Evolutionary conservation across 257 asterid species (phyloP).

Genomic region (Jasminum sambac): DNA sequence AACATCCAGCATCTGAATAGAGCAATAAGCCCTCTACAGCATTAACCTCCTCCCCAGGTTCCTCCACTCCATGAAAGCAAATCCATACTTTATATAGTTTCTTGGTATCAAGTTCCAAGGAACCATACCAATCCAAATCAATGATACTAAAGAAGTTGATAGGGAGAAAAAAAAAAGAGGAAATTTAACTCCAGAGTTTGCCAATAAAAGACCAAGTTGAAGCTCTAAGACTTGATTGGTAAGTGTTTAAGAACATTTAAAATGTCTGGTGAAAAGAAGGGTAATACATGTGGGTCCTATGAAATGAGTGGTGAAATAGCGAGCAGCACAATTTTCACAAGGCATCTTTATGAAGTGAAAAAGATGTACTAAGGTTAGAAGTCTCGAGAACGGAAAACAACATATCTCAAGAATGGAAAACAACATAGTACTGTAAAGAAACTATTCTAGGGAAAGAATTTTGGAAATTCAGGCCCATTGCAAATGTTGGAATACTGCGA

Average conservation of each 20-base stretch:
- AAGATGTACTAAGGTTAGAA: neutral
- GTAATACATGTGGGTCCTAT: too few species aligned
- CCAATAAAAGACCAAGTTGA: neutral
- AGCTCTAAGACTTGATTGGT: neutral
- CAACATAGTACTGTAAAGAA: neutral
- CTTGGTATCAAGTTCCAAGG: neutral
- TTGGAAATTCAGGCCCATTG: neutral
- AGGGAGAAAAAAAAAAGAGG: neutral
- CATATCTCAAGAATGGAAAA: neutral
- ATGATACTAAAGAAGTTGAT: neutral
- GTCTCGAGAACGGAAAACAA: neutral
- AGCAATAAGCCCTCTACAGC: neutral
- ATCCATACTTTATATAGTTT: neutral
- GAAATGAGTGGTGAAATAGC: too few species aligned
- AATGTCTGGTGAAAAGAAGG: too few species aligned
- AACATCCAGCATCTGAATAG: neutral
- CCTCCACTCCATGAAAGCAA: neutral
- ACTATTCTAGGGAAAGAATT: neutral
- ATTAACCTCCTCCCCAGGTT: constrained; percentile 10
- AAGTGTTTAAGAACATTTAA: too few species aligned
- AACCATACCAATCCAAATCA: neutral
- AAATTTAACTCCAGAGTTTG: neutral
- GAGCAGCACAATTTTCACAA: too few species aligned
- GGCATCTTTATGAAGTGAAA: neutral
- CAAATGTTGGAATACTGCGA: neutral